phyloP scores from a whole-genome alignment of 306 rosid species.

The Fragaria ananassa region DNA sequence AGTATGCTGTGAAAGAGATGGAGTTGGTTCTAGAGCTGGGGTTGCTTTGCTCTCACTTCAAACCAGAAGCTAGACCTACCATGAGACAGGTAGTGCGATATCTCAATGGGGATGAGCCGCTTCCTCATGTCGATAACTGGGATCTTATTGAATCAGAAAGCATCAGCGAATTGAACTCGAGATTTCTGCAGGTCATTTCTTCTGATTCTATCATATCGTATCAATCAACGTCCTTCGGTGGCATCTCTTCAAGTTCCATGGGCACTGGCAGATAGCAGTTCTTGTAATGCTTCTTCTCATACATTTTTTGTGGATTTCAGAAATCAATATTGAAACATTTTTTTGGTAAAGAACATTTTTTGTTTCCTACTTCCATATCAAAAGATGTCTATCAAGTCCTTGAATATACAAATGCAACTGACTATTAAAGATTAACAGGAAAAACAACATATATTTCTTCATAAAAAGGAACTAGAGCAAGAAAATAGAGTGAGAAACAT shows the following conservation, averaged over 20 bases:
- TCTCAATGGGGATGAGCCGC: slow-evolving; percentile 46
- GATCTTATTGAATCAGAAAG: slow-evolving; percentile 19
- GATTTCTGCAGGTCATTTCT: slow-evolving; percentile 28
- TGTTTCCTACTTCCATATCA: background rate
- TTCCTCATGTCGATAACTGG: slow-evolving; percentile 29
- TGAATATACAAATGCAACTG: background rate
- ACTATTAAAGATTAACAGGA: background rate
- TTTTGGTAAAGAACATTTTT: too few species aligned
- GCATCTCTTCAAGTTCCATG: slow-evolving; percentile 30
- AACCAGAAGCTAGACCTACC: slow-evolving; percentile 52
- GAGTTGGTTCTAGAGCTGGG: slow-evolving; percentile 61
- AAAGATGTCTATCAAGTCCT: background rate
- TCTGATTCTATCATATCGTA: slow-evolving; percentile 1
- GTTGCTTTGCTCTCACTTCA: slow-evolving; percentile 45
- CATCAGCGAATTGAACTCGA: slow-evolving; percentile 13
- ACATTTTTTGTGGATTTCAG: background rate
- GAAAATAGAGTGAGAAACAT: slow-evolving; percentile 6
- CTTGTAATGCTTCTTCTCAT: background rate
- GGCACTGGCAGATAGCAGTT: slow-evolving; percentile 40
- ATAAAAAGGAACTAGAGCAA: background rate
- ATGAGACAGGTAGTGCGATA: slow-evolving; percentile 54
- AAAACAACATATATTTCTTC: background rate
- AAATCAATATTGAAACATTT: background rate
- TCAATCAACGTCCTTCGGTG: slow-evolving; percentile 26
- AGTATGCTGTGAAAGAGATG: slow-evolving; percentile 42